A percentile compares a stretch with the other conserved stretches of the same genome.
Evolutionary conservation across 2,329 filamentous ascomycete species (phyloP).

Genomic region (Tolypocladium pustulatum): DNA sequence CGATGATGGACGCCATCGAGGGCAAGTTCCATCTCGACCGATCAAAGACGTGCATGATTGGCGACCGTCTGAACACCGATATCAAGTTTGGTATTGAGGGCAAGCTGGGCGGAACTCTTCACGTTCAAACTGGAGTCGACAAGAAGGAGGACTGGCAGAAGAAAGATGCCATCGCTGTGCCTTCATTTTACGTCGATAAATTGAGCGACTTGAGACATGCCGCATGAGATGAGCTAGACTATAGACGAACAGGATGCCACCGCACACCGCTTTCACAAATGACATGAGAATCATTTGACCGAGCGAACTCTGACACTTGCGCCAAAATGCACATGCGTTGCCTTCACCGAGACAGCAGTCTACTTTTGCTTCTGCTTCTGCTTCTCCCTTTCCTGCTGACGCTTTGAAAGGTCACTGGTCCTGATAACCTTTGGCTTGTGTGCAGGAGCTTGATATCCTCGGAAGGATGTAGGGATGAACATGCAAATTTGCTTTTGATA

Average conservation of each 20-base stretch:
- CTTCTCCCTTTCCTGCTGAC: constrained; percentile 28
- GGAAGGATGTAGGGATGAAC: constrained; percentile 58
- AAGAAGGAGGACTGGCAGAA: constrained; percentile 76
- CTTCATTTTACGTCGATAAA: constrained; percentile 74
- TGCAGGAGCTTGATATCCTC: constrained; percentile 29
- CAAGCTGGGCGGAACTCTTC: constrained; percentile 79
- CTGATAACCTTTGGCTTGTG: constrained; percentile 34
- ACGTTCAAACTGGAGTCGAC: constrained; percentile 81
- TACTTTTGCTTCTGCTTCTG: constrained; percentile 23
- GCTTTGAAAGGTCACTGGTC: constrained; percentile 39
- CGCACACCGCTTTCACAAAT: background rate
- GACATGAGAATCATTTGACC: background rate
- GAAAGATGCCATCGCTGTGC: constrained; percentile 56
- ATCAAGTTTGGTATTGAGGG: constrained; percentile 93
- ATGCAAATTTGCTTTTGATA: constrained; percentile 78
- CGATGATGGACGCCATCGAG: constrained; percentile 99
- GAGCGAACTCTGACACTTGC: background rate
- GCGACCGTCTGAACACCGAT: constrained; percentile 87
- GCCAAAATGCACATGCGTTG: background rate
- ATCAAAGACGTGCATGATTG: constrained; percentile 84
- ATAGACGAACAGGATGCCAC: background rate
- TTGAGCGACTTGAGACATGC: constrained; percentile 58
- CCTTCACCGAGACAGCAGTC: background rate
- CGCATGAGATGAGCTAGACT: constrained; percentile 8
- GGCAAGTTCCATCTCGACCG: constrained; percentile 88